Evolutionary conservation across 208 protist species (phyloP).

Genomic region (Zelonia costaricensis): DNA sequence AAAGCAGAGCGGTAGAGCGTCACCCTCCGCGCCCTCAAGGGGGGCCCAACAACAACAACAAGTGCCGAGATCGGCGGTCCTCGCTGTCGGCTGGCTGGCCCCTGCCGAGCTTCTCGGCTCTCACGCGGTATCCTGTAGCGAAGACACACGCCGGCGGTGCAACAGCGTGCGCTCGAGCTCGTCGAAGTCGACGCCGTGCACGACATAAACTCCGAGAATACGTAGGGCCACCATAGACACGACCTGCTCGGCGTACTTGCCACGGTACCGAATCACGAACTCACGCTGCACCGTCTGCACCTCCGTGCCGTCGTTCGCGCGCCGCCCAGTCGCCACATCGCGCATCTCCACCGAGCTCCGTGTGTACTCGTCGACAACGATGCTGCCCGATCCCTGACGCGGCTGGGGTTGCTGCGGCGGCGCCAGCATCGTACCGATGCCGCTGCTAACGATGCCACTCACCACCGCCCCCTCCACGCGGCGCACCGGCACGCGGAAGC

Average conservation of each 20-base stretch:
- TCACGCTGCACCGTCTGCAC: background rate
- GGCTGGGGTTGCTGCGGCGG: no score
- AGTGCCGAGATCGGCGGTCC: no score
- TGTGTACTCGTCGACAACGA: no score
- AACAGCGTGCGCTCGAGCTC: background rate
- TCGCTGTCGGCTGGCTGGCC: no score
- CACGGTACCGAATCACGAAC: background rate
- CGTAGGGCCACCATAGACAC: constrained; percentile 10
- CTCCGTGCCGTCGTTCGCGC: background rate
- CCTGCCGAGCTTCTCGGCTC: no score
- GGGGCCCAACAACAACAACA: no score
- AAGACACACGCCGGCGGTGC: constrained; percentile 1
- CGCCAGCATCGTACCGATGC: no score
- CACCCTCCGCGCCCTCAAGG: no score
- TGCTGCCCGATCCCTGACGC: no score
- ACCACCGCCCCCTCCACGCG: background rate
- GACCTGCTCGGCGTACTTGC: constrained; percentile 1
- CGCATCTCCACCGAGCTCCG: background rate
- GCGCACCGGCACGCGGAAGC: background rate
- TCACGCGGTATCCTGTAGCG: no score
- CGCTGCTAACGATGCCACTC: background rate
- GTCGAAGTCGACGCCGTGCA: constrained; percentile 2
- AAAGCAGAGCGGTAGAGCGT: no score
- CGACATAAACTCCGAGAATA: constrained; percentile 1
- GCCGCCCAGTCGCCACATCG: background rate